Percentiles rank a stretch among this genome's conserved stretches.
Evolutionary conservation across 805 yeast species (phyloP).

Genomic region (Ogataea pini): DNA sequence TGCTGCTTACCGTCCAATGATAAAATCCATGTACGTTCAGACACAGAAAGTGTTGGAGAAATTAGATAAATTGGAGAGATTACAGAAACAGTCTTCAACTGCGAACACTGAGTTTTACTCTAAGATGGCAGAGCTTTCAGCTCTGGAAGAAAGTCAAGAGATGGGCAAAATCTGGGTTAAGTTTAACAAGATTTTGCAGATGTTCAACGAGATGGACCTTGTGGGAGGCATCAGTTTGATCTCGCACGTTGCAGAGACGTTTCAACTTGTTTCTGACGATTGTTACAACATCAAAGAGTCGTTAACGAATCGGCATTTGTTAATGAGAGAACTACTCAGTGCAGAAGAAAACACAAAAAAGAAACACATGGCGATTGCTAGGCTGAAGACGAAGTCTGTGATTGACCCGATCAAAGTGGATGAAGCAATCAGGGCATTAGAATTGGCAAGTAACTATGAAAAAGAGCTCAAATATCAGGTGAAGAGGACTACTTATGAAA

Average conservation of each 20-base stretch:
- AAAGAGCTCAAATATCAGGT: conserved; percentile 76
- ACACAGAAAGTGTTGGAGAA: conserved; percentile 54
- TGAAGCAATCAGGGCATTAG: conserved; percentile 79
- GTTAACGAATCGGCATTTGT: conserved; percentile 83
- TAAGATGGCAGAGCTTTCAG: conserved; percentile 42
- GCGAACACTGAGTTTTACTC: conserved; percentile 46
- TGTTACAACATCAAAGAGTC: conserved; percentile 90
- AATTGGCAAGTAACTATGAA: conserved; percentile 75
- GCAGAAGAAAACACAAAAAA: conserved; percentile 75
- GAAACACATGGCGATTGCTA: conserved; percentile 70
- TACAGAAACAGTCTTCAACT: conserved; percentile 54
- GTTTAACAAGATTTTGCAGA: conserved; percentile 64
- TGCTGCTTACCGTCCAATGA: conserved; percentile 82
- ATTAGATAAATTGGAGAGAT: conserved; percentile 56
- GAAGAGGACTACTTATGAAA: conserved; percentile 79
- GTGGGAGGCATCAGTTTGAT: conserved; percentile 69
- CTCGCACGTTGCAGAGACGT: conserved; percentile 76
- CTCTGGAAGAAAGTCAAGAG: conserved; percentile 56
- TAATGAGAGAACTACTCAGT: conserved; percentile 83
- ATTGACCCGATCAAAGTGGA: conserved; percentile 88
- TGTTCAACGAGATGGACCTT: conserved; percentile 76
- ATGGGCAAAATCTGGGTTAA: conserved; percentile 79
- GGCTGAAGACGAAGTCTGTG: conserved; percentile 68
- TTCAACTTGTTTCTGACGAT: conserved; percentile 65
- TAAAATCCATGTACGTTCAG: conserved; percentile 69